Percentiles rank a stretch among this genome's conserved stretches.
These are phyloP conservation scores for Kwoniella newhampshirensis DNA, from an alignment of 768 basidiomycete genomes.

Conservation along the genomic window DNA sequence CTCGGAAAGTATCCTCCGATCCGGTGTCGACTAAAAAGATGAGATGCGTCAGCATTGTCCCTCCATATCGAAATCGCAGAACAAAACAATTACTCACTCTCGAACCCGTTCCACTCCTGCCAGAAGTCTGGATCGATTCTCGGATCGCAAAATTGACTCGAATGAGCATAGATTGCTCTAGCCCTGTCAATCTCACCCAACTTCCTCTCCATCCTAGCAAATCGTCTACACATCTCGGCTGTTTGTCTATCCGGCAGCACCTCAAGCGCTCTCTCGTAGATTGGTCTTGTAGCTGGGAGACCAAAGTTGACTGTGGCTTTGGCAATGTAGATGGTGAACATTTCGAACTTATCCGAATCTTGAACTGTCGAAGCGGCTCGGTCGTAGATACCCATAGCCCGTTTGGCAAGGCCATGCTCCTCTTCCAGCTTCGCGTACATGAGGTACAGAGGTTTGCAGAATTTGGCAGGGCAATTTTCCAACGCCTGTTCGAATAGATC, in stretches of 20 bases:
- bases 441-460: conserved; percentile 89
- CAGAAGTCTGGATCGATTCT: conserved; percentile 84
- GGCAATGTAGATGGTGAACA: conserved; percentile 95
- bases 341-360: conserved; percentile 94
- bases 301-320: conserved; percentile 96
- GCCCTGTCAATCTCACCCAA: conserved; percentile 98
- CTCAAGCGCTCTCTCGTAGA: conserved; percentile 93
- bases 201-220: conserved; percentile 92
- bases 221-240: conserved; percentile 95
- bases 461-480: conserved; percentile 92
- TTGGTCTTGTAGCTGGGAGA: conserved; percentile 89
- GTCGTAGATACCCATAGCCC: conserved; percentile 93
- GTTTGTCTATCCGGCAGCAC: conserved; percentile 89
- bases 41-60: neutral
- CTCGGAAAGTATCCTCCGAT: conserved; percentile 91
- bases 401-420: conserved; percentile 89
- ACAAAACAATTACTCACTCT: conserved; percentile 57
- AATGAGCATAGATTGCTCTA: conserved; percentile 92
- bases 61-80: neutral
- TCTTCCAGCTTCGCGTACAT: conserved; percentile 97
- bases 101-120: conserved; percentile 95
- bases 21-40: conserved; percentile 72
- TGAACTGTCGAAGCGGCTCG: conserved; percentile 82
- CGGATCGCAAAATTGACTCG: conserved; percentile 98
- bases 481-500: conserved; percentile 97